Evolutionary conservation across 1,284 basidiomycete genomes (phyloP).

Genomic region (Austroboletus niveus): DNA sequence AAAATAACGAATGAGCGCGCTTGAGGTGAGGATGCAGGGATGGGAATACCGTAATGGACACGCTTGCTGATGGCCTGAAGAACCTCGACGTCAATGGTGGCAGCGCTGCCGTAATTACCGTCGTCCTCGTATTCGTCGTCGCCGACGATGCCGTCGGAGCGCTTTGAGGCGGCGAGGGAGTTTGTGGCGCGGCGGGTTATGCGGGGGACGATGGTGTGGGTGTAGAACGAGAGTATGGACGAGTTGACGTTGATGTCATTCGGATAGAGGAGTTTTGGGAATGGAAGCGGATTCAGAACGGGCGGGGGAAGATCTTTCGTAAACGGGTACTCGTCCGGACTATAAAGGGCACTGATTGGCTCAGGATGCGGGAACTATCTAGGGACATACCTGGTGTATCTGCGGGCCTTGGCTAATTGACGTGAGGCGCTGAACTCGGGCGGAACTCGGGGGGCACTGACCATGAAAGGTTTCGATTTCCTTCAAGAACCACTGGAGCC

Average conservation of each 20-base stretch:
- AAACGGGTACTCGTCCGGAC: constrained; percentile 98
- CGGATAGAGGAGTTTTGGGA: constrained; percentile 80
- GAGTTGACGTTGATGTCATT: constrained; percentile 87
- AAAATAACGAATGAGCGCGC: constrained; percentile 12
- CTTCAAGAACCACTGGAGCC: constrained; percentile 97
- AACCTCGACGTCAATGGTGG: constrained; percentile 92
- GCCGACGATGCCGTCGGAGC: constrained; percentile 61
- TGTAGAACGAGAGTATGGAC: constrained; percentile 90
- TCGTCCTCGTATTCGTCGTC: constrained; percentile 79
- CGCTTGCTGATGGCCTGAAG: constrained; percentile 93
- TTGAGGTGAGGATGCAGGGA: neutral
- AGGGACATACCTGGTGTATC: constrained; percentile 77
- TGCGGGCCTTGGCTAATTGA: constrained; percentile 81
- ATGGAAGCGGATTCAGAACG: constrained; percentile 73
- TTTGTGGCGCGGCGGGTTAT: constrained; percentile 74
- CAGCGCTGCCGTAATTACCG: constrained; percentile 96
- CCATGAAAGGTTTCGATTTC: constrained; percentile 96
- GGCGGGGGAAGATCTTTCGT: constrained; percentile 81
- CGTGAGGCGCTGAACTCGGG: neutral
- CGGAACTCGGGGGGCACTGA: constrained; percentile 38
- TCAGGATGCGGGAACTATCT: neutral
- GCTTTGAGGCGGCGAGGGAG: constrained; percentile 57
- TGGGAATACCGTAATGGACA: constrained; percentile 91
- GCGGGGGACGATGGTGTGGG: constrained; percentile 74
- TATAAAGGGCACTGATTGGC: constrained; percentile 31